Evolutionary conservation across 2,329 filamentous ascomycete genomes (phyloP).

Genomic region (Paecilomyces fulvus): DNA sequence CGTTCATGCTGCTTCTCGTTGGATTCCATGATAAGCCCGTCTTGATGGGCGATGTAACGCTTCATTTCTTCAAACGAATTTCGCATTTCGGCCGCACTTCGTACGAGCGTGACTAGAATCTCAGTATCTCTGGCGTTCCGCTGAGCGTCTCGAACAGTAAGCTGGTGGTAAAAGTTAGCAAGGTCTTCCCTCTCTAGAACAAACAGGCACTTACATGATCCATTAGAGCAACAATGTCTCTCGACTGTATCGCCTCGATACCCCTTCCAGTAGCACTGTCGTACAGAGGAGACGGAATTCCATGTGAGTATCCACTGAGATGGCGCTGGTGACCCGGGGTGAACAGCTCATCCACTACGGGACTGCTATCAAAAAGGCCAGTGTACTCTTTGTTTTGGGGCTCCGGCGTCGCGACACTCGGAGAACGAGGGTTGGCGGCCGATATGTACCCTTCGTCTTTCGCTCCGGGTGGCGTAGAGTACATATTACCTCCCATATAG

Average conservation of each 20-base stretch:
- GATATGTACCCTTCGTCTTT: conserved; percentile 93
- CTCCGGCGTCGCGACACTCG: conserved; percentile 40
- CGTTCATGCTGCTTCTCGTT: conserved; percentile 84
- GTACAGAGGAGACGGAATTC: conserved; percentile 81
- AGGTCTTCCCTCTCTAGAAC: background rate
- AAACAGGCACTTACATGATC: conserved; percentile 61
- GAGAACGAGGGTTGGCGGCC: conserved; percentile 52
- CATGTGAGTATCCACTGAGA: conserved; percentile 83
- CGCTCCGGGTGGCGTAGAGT: conserved; percentile 49
- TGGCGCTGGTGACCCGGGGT: conserved; percentile 53
- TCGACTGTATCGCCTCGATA: conserved; percentile 86
- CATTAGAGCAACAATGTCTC: conserved; percentile 96
- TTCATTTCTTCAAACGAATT: conserved; percentile 95
- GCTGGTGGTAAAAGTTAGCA: conserved; percentile 37
- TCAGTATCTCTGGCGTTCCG: conserved; percentile 94
- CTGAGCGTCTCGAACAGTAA: conserved; percentile 94
- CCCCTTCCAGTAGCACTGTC: conserved; percentile 81
- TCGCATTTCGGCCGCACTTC: conserved; percentile 92
- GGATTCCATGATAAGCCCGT: conserved; percentile 77
- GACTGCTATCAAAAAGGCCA: conserved; percentile 40
- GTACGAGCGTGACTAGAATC: conserved; percentile 87
- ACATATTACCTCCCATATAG: conserved; percentile 29
- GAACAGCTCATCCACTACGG: conserved; percentile 54
- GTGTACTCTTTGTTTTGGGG: conserved; percentile 40
- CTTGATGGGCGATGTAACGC: conserved; percentile 80